phyloP scores from a whole-genome alignment of 2,329 filamentous ascomycete genomes.

The Ustulina deusta region DNA sequence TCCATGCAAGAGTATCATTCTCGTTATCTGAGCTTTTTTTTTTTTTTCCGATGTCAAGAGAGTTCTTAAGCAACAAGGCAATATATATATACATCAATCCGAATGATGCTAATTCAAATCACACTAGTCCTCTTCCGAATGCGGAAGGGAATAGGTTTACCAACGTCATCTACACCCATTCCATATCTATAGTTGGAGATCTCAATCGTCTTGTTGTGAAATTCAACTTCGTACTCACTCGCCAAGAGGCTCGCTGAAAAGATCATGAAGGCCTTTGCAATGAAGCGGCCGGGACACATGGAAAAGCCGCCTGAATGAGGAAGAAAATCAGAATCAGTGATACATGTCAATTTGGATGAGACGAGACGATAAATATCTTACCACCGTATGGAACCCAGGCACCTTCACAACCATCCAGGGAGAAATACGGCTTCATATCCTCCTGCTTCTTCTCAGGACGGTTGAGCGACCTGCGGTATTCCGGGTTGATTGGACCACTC shows the following conservation, averaged over 20 bases:
- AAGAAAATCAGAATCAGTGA: conserved; percentile 7
- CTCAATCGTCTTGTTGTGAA: conserved; percentile 25
- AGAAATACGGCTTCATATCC: conserved; percentile 37
- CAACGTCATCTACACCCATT: conserved; percentile 38
- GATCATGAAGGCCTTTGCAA: conserved; percentile 38
- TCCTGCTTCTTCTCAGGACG: conserved; percentile 23
- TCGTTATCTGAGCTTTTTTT: too few relatives aligned
- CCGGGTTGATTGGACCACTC: conserved; percentile 39
- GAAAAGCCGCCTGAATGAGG: conserved; percentile 33
- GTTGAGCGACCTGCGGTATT: conserved; percentile 15
- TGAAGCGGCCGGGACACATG: conserved; percentile 40
- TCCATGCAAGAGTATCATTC: too few relatives aligned
- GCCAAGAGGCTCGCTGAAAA: conserved; percentile 30
- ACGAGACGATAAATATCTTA: conserved; percentile 24
- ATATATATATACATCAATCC: neutral
- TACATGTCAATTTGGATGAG: neutral
- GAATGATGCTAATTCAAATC: conserved; percentile 16
- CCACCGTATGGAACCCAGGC: conserved; percentile 42
- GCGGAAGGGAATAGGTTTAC: conserved; percentile 36
- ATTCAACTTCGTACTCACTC: conserved; percentile 38
- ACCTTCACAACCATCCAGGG: conserved; percentile 37
- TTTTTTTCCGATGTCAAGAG: too few relatives aligned
- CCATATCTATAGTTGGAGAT: conserved; percentile 37
- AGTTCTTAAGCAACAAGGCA: too few relatives aligned
- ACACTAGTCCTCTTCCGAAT: conserved; percentile 31